These are phyloP conservation scores for Lactarius psammicola DNA, from an alignment of 768 basidiomycete species.

Conservation along the genomic window DNA sequence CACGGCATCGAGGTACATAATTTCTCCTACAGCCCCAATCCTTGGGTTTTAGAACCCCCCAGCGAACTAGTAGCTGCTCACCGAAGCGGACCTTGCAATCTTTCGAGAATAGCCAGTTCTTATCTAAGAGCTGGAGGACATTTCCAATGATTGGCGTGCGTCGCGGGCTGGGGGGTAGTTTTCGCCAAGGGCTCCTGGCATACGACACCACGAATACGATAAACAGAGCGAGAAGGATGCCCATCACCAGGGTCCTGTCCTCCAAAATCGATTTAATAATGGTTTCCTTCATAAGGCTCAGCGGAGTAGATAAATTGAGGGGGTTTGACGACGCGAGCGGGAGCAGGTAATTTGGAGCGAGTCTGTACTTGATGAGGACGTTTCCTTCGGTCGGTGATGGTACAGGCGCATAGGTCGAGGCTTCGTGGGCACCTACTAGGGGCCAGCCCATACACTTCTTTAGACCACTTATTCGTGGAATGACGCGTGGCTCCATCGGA, in stretches of 20 bases:
- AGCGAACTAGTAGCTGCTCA: background rate
- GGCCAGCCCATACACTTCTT: conserved; percentile 9
- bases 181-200: conserved; percentile 15
- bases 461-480: background rate
- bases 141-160: conserved; percentile 15
- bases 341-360: background rate
- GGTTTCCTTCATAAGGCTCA: background rate
- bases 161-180: conserved; percentile 10
- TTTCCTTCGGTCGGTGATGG: background rate
- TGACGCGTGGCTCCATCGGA: background rate
- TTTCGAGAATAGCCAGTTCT: conserved; percentile 6
- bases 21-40: conserved; percentile 8
- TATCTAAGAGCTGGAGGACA: conserved; percentile 7
- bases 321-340: conserved; percentile 7
- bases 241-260: background rate
- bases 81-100: conserved; percentile 8
- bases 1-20: conserved; percentile 29
- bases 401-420: background rate
- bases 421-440: background rate
- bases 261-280: conserved; percentile 8
- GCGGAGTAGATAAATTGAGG: background rate
- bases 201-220: background rate
- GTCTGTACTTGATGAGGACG: too few species aligned
- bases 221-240: background rate
- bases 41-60: background rate